Evolutionary conservation across 2,329 filamentous ascomycete species (phyloP), one percentile per base, ranked within the genome.

Genomic region (Penicillium sp.): DNA sequence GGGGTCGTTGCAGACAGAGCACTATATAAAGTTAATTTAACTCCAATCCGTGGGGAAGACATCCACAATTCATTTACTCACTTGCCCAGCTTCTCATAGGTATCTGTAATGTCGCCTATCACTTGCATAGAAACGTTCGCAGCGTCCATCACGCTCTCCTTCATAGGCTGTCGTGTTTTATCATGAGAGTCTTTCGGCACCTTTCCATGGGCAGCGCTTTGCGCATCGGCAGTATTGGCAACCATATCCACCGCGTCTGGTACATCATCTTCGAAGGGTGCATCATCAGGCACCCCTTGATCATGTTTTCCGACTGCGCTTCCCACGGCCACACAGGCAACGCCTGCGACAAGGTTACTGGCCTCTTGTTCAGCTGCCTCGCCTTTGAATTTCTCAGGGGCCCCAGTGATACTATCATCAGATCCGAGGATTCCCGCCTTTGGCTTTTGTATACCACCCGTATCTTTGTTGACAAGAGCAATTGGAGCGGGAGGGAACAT

Each of bases 351-450:
- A 61, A 95, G 88, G 69, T 91, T 93, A 65, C 84, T 88, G 1
- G 91, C 91, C 71, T 95, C 91, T 60, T 89, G 85, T 71, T 95
- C 91, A 1, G 91, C 89, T 0, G 90, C 89, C 71, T 94, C 90
- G 27, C 91, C 91, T 70, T 91, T 88, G 75, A 91, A 85, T 63
- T 91, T 90, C 71, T 96, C 90, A 0, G 90, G 88, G 0, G 91
- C 91, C 1, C 91, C 91, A 0, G 91, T 95, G 0, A 89, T 82
- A 56, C 88, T 91, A 59, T 91, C 89, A 29, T 87, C 84, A 21
- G 88, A 91, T 0, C 89, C 91, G 0, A 94, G 76, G 0, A 91
- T 85, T 1, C 90, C 90, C 3, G 90, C 84, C 50, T 86, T 85
- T 0, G 90, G 90, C 66, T 89, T 93, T 72, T 94, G 86, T 0